These are phyloP conservation scores for Sarocladium oryzae DNA, from an alignment of 2,329 filamentous ascomycete genomes.

Conservation along the genomic window DNA sequence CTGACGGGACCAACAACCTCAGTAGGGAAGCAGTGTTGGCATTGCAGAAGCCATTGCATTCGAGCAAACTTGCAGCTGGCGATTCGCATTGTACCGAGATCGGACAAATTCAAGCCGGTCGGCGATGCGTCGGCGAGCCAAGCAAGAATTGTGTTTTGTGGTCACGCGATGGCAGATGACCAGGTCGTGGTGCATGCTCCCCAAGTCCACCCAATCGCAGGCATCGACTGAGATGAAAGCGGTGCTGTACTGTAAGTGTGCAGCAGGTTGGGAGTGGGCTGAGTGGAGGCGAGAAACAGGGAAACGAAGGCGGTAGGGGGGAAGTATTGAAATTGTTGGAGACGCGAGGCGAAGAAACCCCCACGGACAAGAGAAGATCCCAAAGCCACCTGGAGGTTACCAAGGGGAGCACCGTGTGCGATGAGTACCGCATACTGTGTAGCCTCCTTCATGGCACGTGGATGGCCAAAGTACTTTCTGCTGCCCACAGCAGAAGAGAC, in stretches of 20 bases:
- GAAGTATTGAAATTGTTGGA: background rate
- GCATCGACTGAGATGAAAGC: background rate
- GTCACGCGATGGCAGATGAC: slow-evolving; percentile 6
- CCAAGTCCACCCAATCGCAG: background rate
- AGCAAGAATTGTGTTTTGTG: background rate
- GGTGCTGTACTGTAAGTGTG: background rate
- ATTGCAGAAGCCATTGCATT: no score
- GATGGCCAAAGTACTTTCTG: background rate
- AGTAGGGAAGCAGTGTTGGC: no score
- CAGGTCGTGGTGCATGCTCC: background rate
- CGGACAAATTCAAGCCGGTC: background rate
- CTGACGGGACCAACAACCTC: no score
- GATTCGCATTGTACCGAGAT: background rate
- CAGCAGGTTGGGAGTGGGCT: slow-evolving; percentile 3
- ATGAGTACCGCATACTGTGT: background rate
- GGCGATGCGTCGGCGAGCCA: slow-evolving; percentile 3
- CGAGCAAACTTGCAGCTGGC: background rate
- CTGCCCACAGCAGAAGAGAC: background rate
- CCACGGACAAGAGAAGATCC: slow-evolving; percentile 9
- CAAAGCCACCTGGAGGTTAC: slow-evolving; percentile 1
- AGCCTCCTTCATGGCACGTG: background rate
- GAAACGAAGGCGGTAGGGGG: background rate
- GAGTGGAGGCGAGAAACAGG: background rate
- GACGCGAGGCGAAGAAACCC: slow-evolving; percentile 1
- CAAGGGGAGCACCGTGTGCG: slow-evolving; percentile 1